Conservation (phyloP, 345 rosid genomes). For the Anacardium occidentale region DNA sequence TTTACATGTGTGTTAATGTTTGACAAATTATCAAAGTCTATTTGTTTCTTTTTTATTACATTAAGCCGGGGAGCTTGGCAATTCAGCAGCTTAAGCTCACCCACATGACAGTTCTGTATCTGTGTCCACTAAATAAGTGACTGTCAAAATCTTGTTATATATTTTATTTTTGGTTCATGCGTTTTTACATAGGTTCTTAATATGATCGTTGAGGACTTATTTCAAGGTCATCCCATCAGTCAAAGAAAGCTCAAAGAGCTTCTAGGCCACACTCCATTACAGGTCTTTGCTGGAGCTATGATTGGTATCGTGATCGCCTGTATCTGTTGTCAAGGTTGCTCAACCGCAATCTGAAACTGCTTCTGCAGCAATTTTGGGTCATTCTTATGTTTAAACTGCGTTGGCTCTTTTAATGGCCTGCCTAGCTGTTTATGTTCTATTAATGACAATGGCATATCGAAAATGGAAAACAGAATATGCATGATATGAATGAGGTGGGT, state of each 20-base stretch:
- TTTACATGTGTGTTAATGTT: not conserved
- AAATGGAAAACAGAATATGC: not conserved
- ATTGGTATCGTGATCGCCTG: slow-evolving; percentile 77
- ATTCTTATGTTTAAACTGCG: slow-evolving; percentile 12
- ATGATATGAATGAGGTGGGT: not conserved
- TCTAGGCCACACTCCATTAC: slow-evolving; percentile 89
- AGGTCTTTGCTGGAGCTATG: slow-evolving; percentile 84
- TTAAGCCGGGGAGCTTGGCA: not conserved
- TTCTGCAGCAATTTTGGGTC: slow-evolving; percentile 20
- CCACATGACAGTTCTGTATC: not conserved
- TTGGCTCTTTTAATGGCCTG: slow-evolving; percentile 14
- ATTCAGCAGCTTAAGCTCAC: not conserved
- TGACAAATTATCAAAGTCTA: not conserved
- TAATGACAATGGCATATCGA: not conserved
- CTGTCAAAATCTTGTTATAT: slow-evolving; percentile 1
- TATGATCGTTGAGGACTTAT: slow-evolving; percentile 81
- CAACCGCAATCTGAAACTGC: slow-evolving; percentile 46
- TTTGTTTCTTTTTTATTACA: not conserved
- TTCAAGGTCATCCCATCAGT: slow-evolving; percentile 92
- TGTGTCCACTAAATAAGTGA: not conserved
- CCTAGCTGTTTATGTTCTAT: slow-evolving; percentile 13
- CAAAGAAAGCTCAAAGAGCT: slow-evolving; percentile 92
- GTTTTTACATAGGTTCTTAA: slow-evolving; percentile 61
- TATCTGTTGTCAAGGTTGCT: slow-evolving; percentile 62
- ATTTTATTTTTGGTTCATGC: not conserved